Conservation (phyloP, 176 grass and related monocot genomes). For the Oryza rufipogon region DNA sequence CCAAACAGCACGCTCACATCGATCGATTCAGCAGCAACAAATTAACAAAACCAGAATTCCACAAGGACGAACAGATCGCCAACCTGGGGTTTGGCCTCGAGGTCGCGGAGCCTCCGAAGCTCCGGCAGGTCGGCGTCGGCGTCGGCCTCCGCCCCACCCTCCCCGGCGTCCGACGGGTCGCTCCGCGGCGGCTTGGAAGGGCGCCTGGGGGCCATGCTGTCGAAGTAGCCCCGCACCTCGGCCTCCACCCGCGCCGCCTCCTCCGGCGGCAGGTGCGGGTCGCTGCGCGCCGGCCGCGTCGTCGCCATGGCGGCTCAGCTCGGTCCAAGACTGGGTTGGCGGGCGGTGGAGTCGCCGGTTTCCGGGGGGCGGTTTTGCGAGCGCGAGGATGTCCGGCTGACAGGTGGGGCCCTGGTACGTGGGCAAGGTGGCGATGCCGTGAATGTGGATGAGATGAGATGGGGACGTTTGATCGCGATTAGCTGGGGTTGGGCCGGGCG, state of each 20-base stretch:
- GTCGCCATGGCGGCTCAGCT: slow-evolving; percentile 35
- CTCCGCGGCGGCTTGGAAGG: slow-evolving; percentile 72
- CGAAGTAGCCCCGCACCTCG: slow-evolving; percentile 72
- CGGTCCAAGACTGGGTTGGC: slow-evolving; percentile 1
- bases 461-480: neutral
- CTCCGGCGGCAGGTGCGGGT: slow-evolving; percentile 62
- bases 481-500: neutral
- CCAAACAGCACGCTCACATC: slow-evolving; percentile 24
- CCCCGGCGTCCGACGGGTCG: slow-evolving; percentile 48
- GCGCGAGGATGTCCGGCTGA: neutral
- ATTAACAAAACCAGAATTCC: slow-evolving; percentile 19
- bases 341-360: slow-evolving; percentile 9
- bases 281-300: slow-evolving; percentile 66
- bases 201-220: slow-evolving; percentile 65
- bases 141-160: neutral
- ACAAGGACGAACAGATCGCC: too few species aligned
- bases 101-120: slow-evolving; percentile 60
- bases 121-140: slow-evolving; percentile 50
- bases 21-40: slow-evolving; percentile 6
- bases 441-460: neutral
- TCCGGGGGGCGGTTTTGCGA: slow-evolving; percentile 2
- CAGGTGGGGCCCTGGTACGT: neutral
- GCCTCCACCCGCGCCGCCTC: slow-evolving; percentile 72
- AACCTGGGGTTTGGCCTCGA: slow-evolving; percentile 66
- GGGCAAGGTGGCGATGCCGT: neutral